phyloP scores from a whole-genome alignment of 1,284 basidiomycete genomes.

The Apiotrichum mycotoxinovorans region DNA sequence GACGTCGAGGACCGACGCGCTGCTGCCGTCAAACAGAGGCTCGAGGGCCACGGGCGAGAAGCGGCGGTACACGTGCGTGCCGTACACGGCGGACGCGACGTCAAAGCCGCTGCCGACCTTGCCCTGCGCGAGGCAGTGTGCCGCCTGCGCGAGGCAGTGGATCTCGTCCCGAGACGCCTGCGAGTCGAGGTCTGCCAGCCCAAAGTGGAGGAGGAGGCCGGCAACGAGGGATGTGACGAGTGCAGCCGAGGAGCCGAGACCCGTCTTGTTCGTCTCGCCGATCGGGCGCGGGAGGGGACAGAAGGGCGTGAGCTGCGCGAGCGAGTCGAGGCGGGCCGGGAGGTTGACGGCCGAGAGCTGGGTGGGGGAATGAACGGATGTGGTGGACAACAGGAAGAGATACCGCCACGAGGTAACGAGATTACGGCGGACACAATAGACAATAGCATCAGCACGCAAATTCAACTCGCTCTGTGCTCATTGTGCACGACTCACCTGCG shows the following conservation, averaged over 20 bases:
- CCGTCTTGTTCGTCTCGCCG: constrained; percentile 89
- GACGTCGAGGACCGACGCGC: constrained; percentile 21
- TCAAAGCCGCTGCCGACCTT: constrained; percentile 98
- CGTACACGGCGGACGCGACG: constrained; percentile 88
- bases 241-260: constrained; percentile 92
- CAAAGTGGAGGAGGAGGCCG: constrained; percentile 74
- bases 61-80: constrained; percentile 87
- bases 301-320: constrained; percentile 69
- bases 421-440: not conserved
- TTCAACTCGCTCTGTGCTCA: not conserved
- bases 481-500: constrained; percentile 58
- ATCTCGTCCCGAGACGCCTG: constrained; percentile 56
- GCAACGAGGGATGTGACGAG: constrained; percentile 92
- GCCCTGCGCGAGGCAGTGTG: constrained; percentile 95
- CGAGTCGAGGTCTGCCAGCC: constrained; percentile 54
- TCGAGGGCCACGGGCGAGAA: constrained; percentile 73
- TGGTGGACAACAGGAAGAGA: too few species aligned
- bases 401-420: not conserved
- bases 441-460: not conserved
- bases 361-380: not conserved
- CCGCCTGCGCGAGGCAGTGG: constrained; percentile 92
- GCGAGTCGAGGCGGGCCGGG: constrained; percentile 56
- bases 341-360: constrained; percentile 64
- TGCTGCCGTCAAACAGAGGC: constrained; percentile 61
- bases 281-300: constrained; percentile 66